A percentile compares a stretch with the other conserved stretches of the same genome.
phyloP scores from a whole-genome alignment of 176 grass and related monocot genomes.

The Oryza coarctata region DNA sequence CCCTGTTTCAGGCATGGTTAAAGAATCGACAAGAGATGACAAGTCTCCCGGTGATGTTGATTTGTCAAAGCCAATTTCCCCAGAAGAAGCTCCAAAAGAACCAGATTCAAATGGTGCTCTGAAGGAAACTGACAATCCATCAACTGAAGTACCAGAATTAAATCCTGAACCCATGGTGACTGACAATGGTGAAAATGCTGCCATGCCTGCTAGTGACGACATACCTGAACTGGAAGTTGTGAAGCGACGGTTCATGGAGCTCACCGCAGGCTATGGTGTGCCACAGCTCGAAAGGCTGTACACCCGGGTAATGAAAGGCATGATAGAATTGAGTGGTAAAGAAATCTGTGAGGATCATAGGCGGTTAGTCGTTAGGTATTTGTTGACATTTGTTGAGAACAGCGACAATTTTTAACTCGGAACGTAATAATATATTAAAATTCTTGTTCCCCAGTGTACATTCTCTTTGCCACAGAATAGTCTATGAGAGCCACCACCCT shows the following conservation, averaged over 20 bases:
- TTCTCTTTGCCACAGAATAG: constrained; percentile 39
- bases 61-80: constrained; percentile 47
- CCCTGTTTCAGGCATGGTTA: constrained; percentile 45
- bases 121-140: constrained; percentile 34
- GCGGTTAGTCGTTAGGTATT: constrained; percentile 73
- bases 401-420: constrained; percentile 71
- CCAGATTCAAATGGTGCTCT: constrained; percentile 50
- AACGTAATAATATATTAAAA: constrained; percentile 49
- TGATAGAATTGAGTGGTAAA: constrained; percentile 49
- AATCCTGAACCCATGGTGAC: constrained; percentile 38
- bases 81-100: constrained; percentile 46
- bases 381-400: constrained; percentile 87
- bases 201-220: constrained; percentile 29
- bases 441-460: constrained; percentile 52
- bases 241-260: constrained; percentile 69
- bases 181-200: constrained; percentile 27
- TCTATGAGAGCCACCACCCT: not conserved
- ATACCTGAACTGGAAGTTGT: constrained; percentile 38
- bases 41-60: constrained; percentile 49
- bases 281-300: constrained; percentile 91
- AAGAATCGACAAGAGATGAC: constrained; percentile 58
- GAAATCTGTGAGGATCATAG: constrained; percentile 58
- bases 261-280: constrained; percentile 55
- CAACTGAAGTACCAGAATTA: constrained; percentile 38
- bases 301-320: constrained; percentile 65